Percentiles rank a stretch among this genome's conserved stretches.
These are phyloP conservation scores for Diaporthe humulicola DNA, from an alignment of 2,329 filamentous ascomycete genomes.

Conservation along the genomic window DNA sequence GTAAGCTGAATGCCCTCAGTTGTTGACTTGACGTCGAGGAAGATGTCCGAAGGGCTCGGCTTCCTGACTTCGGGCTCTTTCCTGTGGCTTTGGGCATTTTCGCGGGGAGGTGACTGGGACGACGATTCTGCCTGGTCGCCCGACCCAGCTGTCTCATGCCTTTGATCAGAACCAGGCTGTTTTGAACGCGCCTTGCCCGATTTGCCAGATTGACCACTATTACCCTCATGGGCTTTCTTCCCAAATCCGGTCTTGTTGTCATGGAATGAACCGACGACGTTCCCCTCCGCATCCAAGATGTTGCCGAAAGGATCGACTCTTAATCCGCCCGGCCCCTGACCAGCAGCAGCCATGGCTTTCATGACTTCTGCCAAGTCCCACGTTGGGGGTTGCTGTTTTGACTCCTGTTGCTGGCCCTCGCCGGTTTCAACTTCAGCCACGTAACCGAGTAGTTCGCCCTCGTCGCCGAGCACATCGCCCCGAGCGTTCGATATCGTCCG, in stretches of 20 bases:
- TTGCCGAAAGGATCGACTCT: constrained; percentile 61
- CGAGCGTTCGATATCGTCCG: constrained; percentile 57
- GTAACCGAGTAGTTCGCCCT: constrained; percentile 58
- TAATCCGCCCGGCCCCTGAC: constrained; percentile 50
- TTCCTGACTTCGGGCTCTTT: constrained; percentile 52
- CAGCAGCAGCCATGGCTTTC: constrained; percentile 41
- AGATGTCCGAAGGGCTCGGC: constrained; percentile 64
- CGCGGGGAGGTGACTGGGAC: constrained; percentile 50
- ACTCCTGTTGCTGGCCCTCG: constrained; percentile 41
- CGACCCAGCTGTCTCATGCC: constrained; percentile 39
- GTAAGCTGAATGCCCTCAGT: constrained; percentile 69
- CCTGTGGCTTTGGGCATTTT: constrained; percentile 51
- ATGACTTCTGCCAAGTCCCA: constrained; percentile 51
- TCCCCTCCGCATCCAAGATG: constrained; percentile 58
- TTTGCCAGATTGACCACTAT: constrained; percentile 44
- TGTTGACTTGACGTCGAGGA: constrained; percentile 69
- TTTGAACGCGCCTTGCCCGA: constrained; percentile 40
- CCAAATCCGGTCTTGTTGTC: constrained; percentile 52
- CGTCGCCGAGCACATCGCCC: constrained; percentile 61
- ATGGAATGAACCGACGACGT: constrained; percentile 62
- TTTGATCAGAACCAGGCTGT: constrained; percentile 40
- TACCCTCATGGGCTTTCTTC: constrained; percentile 38
- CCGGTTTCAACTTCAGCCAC: constrained; percentile 57
- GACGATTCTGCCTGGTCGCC: constrained; percentile 47
- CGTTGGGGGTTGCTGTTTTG: constrained; percentile 44